Base-by-base conservation (phyloP, 208 protist species). In the Trypanosoma congolense region DNA sequence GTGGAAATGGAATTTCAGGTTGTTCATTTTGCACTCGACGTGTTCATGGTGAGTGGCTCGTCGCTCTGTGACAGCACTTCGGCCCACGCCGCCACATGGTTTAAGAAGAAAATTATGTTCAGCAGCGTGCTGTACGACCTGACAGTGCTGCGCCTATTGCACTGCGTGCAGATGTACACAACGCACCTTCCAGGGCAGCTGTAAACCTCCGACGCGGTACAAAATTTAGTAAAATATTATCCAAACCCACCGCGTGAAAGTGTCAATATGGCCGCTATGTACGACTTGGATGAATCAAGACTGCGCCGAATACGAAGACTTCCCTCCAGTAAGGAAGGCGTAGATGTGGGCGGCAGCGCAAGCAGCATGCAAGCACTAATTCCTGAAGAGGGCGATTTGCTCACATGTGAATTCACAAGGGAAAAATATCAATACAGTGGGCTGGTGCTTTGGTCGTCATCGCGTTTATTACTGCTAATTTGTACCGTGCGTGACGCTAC, bases 1-100 rank as follows among this genome's bases (percentile, higher is more conserved):
- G 63, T 92, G 14, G 84, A 92, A 70, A 68, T 95, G n/a, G 88
- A 84, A 24, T 80, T 92, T 51, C 83, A 95, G 59, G 84, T 92
- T 55, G 80, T 75, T 40, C 71, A 92, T 68, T 95, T 90, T 61
- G 84, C 88, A 4, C 67, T 95, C 4, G 88, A 95, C 48, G 83
- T 90, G 46, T 92, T 90, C 28, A 75, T 90, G 42, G 77, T 90
- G 40, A 84, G 78, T 45, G 84, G 83, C 41, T 57, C 63, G 41
- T 56, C 53, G 18, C 44, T 91, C 6, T 71, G 80, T 38, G 61
- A 71, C 6, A 69, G 77, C 21, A 52, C 78, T 3, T 66, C 76
- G 19, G 78, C 83, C 18, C 66, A 73, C 43, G 68, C 81, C 0
- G 76, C 82, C 4, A 77, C 82, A 4, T 72, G 80, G 44, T 86